These are phyloP conservation scores for Phialophora tarda DNA, from an alignment of 2,329 filamentous ascomycete genomes.

Conservation along the genomic window DNA sequence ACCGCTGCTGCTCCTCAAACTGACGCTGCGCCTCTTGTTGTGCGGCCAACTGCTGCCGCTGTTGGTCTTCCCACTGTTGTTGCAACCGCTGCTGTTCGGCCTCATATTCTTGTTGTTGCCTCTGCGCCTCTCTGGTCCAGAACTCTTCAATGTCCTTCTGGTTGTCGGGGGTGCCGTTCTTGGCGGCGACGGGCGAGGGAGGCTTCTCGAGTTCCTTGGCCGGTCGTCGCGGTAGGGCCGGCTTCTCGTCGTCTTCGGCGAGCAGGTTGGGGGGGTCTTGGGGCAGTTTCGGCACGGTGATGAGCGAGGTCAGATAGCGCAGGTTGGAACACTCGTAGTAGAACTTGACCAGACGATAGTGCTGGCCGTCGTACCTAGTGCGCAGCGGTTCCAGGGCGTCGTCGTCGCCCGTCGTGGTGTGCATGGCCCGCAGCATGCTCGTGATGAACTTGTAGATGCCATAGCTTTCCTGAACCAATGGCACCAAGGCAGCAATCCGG, in stretches of 20 bases:
- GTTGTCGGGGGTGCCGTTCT: slow-evolving; percentile 72
- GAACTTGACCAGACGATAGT: slow-evolving; percentile 95
- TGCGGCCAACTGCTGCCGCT: slow-evolving; percentile 79
- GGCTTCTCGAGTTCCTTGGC: slow-evolving; percentile 70
- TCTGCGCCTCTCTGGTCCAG: slow-evolving; percentile 90
- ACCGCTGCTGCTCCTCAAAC: slow-evolving; percentile 94
- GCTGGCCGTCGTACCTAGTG: slow-evolving; percentile 89
- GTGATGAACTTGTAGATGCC: slow-evolving; percentile 99
- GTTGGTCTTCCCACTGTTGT: slow-evolving; percentile 81
- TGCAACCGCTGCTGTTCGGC: slow-evolving; percentile 89
- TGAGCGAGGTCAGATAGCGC: slow-evolving; percentile 92
- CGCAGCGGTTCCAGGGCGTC: slow-evolving; percentile 89
- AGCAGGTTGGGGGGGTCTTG: slow-evolving; percentile 91
- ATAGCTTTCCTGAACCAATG: slow-evolving; percentile 95
- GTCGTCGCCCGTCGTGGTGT: slow-evolving; percentile 91
- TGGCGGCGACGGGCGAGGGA: slow-evolving; percentile 71
- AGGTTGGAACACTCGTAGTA: slow-evolving; percentile 99
- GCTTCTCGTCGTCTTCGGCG: slow-evolving; percentile 80
- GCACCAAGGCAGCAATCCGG: slow-evolving; percentile 89
- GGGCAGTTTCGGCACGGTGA: slow-evolving; percentile 93
- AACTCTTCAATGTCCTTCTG: slow-evolving; percentile 91
- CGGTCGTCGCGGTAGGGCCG: slow-evolving; percentile 79
- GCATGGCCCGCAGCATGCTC: slow-evolving; percentile 98
- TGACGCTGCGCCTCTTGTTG: slow-evolving; percentile 85
- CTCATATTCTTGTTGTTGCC: slow-evolving; percentile 93